These are phyloP conservation scores for Lachancea meyersii DNA, from an alignment of 805 yeast species.

Conservation along the genomic window DNA sequence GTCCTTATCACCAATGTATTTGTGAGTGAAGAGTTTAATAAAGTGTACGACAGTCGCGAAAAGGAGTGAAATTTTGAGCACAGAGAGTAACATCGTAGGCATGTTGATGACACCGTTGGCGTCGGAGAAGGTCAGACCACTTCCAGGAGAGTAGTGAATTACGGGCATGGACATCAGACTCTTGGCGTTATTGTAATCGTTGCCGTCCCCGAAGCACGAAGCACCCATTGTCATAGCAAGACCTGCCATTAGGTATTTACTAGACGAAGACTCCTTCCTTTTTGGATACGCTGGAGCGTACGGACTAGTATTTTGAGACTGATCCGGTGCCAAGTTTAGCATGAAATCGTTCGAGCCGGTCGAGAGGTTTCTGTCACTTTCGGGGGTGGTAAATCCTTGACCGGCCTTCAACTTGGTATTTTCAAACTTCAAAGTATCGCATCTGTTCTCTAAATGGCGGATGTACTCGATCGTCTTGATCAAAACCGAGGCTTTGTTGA, in stretches of 20 bases:
- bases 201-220: conserved; percentile 47
- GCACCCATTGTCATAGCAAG: conserved; percentile 61
- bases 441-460: conserved; percentile 61
- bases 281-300: conserved; percentile 10
- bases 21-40: conserved; percentile 16
- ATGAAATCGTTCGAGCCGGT: conserved; percentile 14
- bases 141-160: conserved; percentile 26
- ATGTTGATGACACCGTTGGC: conserved; percentile 24
- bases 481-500: conserved; percentile 71
- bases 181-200: conserved; percentile 35
- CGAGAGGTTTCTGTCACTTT: conserved; percentile 17
- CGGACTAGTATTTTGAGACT: conserved; percentile 4
- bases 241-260: conserved; percentile 55
- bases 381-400: conserved; percentile 18
- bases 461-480: conserved; percentile 75
- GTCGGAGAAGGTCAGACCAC: conserved; percentile 19
- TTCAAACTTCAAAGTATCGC: conserved; percentile 43
- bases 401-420: conserved; percentile 37
- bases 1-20: conserved; percentile 1
- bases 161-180: conserved; percentile 46
- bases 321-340: conserved; percentile 5
- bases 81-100: conserved; percentile 23
- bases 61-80: conserved; percentile 26
- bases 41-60: conserved; percentile 26
- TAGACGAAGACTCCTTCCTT: conserved; percentile 26